Base-by-base conservation (phyloP, 1,284 basidiomycete genomes). In the Takashimella koratensis region DNA sequence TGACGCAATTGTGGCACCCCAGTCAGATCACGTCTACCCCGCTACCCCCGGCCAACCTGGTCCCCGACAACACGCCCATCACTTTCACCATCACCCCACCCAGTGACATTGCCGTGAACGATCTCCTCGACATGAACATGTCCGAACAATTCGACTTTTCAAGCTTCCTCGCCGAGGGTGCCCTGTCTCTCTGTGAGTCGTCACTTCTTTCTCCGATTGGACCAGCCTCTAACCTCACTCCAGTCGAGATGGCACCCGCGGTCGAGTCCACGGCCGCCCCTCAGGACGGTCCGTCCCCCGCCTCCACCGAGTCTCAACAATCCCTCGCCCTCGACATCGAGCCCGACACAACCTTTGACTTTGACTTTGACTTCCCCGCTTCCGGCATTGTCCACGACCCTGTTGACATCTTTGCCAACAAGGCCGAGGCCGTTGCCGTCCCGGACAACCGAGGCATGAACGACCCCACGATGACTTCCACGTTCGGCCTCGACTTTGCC, bases 301-400 rank as follows among this genome's bases (percentile, higher is more conserved):
- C 53, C 30, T 67, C 66, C 22, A 68, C 65, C 52, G 68, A 70
- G 57, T 71, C 69, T 1, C 65, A 70, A 52, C 62, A 64, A 53
- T 66, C 64, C 41, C 60, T 57, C 23, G 56, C 62, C 19, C 69
- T 71, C 30, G 67, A 71, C 46, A 40, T 53, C 16, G 25, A 53
- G 43, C 53, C 46, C 49, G 30, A 47, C 22, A 36, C 51, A 45
- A 54, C 51, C 40, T 42, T 53, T 36, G 46, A 58, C 52, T 54
- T 54, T n/a, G 63, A 64, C 54, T 62, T 65, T 45, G 59, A 60
- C 45, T 57, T 67, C 42, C 59, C 57, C n/a, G 50, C 46, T 19
- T 40, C 52, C 23, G 66, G 65, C 51, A 67, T 70, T 41, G 57
- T 58, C 42, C 64, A 67, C 57, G 57, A 61, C 49, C 60, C 65